Base-by-base conservation (phyloP, 768 basidiomycete genomes). In the Rhizopogon rudus region DNA sequence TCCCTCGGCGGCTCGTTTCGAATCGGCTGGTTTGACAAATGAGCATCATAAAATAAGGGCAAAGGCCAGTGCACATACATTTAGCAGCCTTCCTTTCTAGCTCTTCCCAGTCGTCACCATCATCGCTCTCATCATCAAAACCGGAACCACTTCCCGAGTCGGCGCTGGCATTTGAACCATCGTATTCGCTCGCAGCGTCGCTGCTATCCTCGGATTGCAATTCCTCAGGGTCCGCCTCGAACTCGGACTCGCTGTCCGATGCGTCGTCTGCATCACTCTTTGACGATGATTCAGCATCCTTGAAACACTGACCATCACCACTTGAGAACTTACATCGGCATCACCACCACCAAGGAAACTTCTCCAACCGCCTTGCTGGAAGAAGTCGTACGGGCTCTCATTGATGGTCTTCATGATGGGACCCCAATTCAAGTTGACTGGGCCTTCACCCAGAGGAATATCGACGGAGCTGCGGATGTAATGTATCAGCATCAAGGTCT, bases 321-420 rank as follows among this genome's bases (percentile, higher is more conserved):
- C 46, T 25, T 41, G 44, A 57, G 44, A 10, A 72, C 81, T 59
- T 54, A 90, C 90, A 67, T 88, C 90, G 31, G 80, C 88, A 56
- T 78, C 81, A n/a, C 79, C 76, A 9, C 82, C 76, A 41, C 87
- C 86, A 13, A 87, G 84, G 57, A 98, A 80, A 85, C 94, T 98
- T 54, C 73, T 76, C 96, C 96, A 98, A 37, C 97, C 97, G n/a
- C 93, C 94, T 48, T 87, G 84, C 58, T 88, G 87, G 84, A 95
- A 99, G 76, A 98, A 99, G 29, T 90, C 92, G 61, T 89, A 85
- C 0, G 97, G 94, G 59, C 88, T 92, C 60, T 98, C 96, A 59
- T 97, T 97, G 72, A 98, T 87, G 40, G 93, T 95, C 72, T 98
- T 98, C 93, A 99, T 98, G 69, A 99, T 97, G 3, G 90, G 91